Percentiles rank a stretch among this genome's conserved stretches.
Evolutionary conservation across 805 yeast species (phyloP).

Genomic region (Kuraishia piskuri): DNA sequence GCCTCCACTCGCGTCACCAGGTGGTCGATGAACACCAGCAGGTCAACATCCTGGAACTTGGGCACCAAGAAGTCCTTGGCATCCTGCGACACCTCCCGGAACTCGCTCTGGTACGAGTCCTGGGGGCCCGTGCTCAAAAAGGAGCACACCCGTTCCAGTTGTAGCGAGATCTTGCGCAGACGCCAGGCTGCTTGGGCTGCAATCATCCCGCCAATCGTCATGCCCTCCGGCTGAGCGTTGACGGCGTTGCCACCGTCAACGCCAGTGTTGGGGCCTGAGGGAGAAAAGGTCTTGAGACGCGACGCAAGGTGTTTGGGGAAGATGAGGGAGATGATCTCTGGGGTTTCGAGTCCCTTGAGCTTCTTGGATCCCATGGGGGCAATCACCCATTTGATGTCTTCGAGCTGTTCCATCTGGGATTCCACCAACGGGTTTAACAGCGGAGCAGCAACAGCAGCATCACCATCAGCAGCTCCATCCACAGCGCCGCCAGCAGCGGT

Average conservation of each 20-base stretch:
- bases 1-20: conserved; percentile 64
- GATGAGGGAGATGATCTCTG: conserved; percentile 73
- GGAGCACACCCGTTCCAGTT: conserved; percentile 52
- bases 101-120: not conserved
- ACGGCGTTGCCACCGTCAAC: conserved; percentile 21
- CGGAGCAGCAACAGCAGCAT: not conserved
- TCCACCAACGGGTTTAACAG: conserved; percentile 50
- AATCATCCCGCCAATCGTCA: conserved; percentile 20
- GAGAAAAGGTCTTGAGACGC: conserved; percentile 38
- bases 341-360: conserved; percentile 89
- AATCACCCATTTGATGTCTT: conserved; percentile 60
- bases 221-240: conserved; percentile 8
- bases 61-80: not conserved
- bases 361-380: conserved; percentile 77
- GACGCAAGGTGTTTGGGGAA: conserved; percentile 61
- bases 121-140: conserved; percentile 21
- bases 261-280: conserved; percentile 5
- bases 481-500: conserved; percentile 31
- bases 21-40: conserved; percentile 52
- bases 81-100: not conserved
- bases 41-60: conserved; percentile 26
- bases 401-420: conserved; percentile 54
- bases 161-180: conserved; percentile 45
- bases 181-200: conserved; percentile 19
- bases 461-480: conserved; percentile 8